Base-by-base conservation (phyloP, 768 basidiomycete species). In the Tylopilus sp. region DNA sequence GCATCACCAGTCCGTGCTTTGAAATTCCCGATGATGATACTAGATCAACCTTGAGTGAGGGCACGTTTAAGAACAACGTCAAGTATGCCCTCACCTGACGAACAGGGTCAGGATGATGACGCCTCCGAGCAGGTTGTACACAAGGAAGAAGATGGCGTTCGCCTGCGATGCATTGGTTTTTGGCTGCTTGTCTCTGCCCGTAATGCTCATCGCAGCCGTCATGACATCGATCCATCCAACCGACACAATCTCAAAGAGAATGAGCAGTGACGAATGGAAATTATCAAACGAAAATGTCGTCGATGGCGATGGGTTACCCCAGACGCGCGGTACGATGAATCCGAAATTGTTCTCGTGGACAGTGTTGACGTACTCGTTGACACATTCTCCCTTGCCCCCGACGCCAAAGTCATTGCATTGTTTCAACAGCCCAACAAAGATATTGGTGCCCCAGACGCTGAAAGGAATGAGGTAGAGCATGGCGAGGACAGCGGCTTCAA, bases 161-260 rank as follows among this genome's bases (percentile, higher is more conserved):
- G 75, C 80, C 55, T 90, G 88, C 1, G 86, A 79, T 2, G 79
- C 80, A 54, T 95, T 88, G 38, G 71, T 76, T 52, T 78, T 69
- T 1, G 92, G 90, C 64, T 97, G 93, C 49, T 69, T 69, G 23
- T 82, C 81, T 21, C 53, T 65, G 5, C 86, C 90, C 0, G 80
- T 84, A 56, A 97, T 86, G 56, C 83, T 82, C 67, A 88, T 88
- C 2, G 86, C 86, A 20, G 85, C 78, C 23, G 70, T 71, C 87
- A 95, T 88, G 42, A 94, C 95, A 63, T 94, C 91, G 18, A 90
- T 80, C 95, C 95, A 98, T 3, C 95, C 95, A 70, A 97, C 95
- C 0, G 93, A 95, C n/a, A 98, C 91, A 57, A 95, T 93, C 70
- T 98, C 95, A 62, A 97, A 98, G 1, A 97, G 78, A 62, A 98